Base-by-base conservation (phyloP, 2,329 filamentous ascomycete genomes). In the Xylariaceae sp. region DNA sequence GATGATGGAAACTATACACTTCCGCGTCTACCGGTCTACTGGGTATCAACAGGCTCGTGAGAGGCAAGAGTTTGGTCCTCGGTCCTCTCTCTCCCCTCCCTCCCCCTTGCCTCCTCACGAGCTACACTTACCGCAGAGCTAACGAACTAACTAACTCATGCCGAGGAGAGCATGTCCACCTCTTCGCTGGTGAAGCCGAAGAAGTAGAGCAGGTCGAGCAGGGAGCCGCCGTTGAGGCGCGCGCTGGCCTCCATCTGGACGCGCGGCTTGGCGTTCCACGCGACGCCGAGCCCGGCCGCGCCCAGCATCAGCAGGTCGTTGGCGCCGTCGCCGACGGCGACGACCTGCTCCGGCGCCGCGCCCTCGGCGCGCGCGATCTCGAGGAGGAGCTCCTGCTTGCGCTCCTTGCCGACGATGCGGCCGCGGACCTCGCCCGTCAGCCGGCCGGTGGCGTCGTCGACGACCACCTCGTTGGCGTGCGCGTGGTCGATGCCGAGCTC, bases 401-500 rank as follows among this genome's bases (percentile, higher is more conserved):
- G 73, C 62, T 86, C 75, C 36, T 77, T 80, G 50, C 88, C 80
- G 8, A 92, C 81, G 35, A 92, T 88, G 14, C 70, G 64, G 5
- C 81, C 81, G 31, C 74, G 66, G 2, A 88, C 70, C 51, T 87
- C 79, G 15, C 85, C 85, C 0, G 83, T 90, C 25, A 92, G 62
- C 18, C 63, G 67, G 11, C 65, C 67, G 2, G 63, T 63, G n/a
- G n/a, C n/a, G 22, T 72, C 64, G 40, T 77, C 76, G 12, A 82
- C 67, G 12, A 79, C 72, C 0, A 90, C 81, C 49, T 90, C 80
- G 58, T 98, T 98, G 25, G 92, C 92, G 55, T 82, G 77, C 0
- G 86, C 88, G 53, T 94, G 80, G 58, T 96, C 85, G 36, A 98
- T 75, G 11, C 86, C 86, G 17, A 98, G 66, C 51, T 86, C 70